Evolutionary conservation across 305 asterid species (phyloP).

Genomic region (Rubia tinctorum): DNA sequence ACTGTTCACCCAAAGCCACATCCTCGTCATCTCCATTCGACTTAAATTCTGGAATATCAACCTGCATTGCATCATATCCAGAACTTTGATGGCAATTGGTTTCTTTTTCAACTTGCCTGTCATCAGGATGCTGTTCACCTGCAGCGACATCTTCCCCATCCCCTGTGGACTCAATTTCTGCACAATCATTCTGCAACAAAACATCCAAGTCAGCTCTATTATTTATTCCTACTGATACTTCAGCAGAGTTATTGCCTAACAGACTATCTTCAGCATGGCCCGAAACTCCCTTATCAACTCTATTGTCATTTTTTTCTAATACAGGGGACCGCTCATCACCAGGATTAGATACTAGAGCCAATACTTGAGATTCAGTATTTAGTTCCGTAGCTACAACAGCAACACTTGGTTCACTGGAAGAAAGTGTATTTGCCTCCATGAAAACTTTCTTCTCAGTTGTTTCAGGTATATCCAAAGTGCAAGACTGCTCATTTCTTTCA

Average conservation of each 20-base stretch:
- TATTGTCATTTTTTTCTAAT: constrained; percentile 17
- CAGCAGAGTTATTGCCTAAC: constrained; percentile 16
- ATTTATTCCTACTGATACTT: constrained; percentile 17
- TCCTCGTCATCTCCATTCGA: constrained; percentile 33
- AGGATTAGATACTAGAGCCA: constrained; percentile 22
- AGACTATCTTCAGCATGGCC: constrained; percentile 21
- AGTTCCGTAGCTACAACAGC: constrained; percentile 23
- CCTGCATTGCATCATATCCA: constrained; percentile 30
- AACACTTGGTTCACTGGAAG: constrained; percentile 16
- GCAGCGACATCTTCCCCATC: neutral
- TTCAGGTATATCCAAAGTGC: constrained; percentile 4
- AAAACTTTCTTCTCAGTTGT: constrained; percentile 7
- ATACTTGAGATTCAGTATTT: constrained; percentile 20
- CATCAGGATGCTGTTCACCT: constrained; percentile 1
- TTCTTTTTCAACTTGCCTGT: constrained; percentile 26
- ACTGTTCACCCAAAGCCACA: constrained; percentile 29
- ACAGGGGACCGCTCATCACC: constrained; percentile 20
- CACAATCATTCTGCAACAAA: constrained; percentile 4
- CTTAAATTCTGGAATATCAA: constrained; percentile 31
- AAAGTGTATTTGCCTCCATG: no score
- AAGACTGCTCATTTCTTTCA: constrained; percentile 22
- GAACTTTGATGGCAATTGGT: constrained; percentile 21
- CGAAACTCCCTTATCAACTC: constrained; percentile 24
- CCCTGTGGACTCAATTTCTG: neutral
- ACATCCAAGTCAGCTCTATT: constrained; percentile 7